Base-by-base conservation (phyloP, 1,139 yeast genomes). In the Torulaspora globosa region DNA sequence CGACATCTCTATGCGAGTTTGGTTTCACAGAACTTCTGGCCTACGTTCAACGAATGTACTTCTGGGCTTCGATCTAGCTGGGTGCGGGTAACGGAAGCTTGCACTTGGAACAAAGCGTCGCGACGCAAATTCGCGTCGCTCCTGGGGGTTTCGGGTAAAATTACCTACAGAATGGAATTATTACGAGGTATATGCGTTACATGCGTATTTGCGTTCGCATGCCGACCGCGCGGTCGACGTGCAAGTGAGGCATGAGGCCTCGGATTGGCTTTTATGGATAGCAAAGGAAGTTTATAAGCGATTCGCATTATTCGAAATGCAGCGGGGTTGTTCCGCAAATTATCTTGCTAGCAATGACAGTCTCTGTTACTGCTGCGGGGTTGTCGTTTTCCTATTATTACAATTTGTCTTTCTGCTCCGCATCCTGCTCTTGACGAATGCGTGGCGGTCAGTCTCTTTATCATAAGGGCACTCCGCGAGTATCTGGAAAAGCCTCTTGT, bases 401-500 rank as follows among this genome's bases (percentile, higher is more conserved):
- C 46, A 35, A 23, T 26, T 19, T 15, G 30, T 8, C 43, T 41
- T 41, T 39, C 44, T 19, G 39, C 36, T 37, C 23, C 46, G 46
- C 51, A 48, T 48, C 36, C 41, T 34, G 27, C 36, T 34, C 27
- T 23, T 32, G 23, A 48, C 48, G 34, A 40, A 48, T 29, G 39
- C 39, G 12, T 37, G 46, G 8, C 48, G 43, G 8, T 48, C 51
- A n/a, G 38, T 18, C 36, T 45, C 51, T 35, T 36, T 39, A 23
- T 44, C 51, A 31, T 39, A 48, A 15, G 63, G 61, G 40, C 62
- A 59, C 10, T 52, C 52, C n/a, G 46, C 48, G 34, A 57, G 39
- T 1, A 62, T 36, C 37, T 56, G 62, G 14, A 54, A 52, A 29
- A 70, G 51, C 38, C 72, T 59, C 47, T 59, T 70, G 53, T 74